Conservation (phyloP, 352 stramenopile genomes). For the Phytophthora boehmeriae region DNA sequence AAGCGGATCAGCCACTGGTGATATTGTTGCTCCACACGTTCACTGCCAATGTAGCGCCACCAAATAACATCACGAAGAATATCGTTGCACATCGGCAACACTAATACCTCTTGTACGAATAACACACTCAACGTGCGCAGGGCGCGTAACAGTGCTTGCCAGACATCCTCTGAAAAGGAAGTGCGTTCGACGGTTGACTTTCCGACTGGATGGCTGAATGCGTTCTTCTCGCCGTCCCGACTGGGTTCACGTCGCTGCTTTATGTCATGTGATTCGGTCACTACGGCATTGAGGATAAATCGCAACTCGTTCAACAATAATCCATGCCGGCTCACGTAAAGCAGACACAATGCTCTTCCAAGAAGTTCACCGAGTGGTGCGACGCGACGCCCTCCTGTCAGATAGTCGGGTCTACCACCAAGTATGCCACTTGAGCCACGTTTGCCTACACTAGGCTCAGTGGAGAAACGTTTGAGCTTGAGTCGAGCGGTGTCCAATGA, state of each 20-base stretch:
- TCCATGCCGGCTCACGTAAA: conserved; percentile 91
- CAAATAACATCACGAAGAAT: conserved; percentile 88
- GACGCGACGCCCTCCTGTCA: conserved; percentile 65
- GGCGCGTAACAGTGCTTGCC: conserved; percentile 73
- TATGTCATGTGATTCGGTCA: conserved; percentile 44
- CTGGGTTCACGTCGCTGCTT: conserved; percentile 27
- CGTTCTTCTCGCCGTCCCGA: conserved; percentile 3
- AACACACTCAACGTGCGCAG: conserved; percentile 77
- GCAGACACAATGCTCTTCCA: conserved; percentile 76
- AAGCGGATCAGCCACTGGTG: conserved; percentile 88
- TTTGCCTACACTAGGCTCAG: conserved; percentile 13
- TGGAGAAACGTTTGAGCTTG: conserved; percentile 30
- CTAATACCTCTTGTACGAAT: conserved; percentile 84
- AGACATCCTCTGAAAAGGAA: conserved; percentile 72
- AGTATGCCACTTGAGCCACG: conserved; percentile 29
- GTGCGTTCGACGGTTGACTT: conserved; percentile 29
- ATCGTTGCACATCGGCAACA: conserved; percentile 90
- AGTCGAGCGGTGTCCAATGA: conserved; percentile 11
- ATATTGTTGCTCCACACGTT: conserved; percentile 70
- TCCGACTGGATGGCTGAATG: conserved; percentile 15
- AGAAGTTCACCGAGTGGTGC: conserved; percentile 71
- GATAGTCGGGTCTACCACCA: conserved; percentile 45
- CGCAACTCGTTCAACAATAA: conserved; percentile 88
- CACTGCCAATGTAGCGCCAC: conserved; percentile 84
- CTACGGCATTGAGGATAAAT: conserved; percentile 70